A percentile compares a stretch with the other conserved stretches of the same genome.
These are phyloP conservation scores for Metarhizium robertsii DNA, from an alignment of 2,329 filamentous ascomycete genomes.

Conservation along the genomic window DNA sequence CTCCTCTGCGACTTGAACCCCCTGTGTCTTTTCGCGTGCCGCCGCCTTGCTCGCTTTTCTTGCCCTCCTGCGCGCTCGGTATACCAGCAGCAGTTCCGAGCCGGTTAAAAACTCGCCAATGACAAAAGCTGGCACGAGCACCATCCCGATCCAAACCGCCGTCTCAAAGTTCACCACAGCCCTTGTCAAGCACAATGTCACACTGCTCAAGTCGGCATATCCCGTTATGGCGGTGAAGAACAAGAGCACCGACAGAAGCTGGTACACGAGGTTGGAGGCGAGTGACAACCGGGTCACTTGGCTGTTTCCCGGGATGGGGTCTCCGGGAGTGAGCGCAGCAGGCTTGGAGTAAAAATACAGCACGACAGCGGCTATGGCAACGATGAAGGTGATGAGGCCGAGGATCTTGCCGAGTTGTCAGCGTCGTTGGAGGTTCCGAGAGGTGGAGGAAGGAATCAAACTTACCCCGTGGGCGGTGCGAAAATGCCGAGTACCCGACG, in stretches of 20 bases:
- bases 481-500: slow-evolving; percentile 15
- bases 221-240: slow-evolving; percentile 15
- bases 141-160: slow-evolving; percentile 15
- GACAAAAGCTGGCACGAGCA: slow-evolving; percentile 13
- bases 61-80: neutral
- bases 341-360: slow-evolving; percentile 17
- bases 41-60: neutral
- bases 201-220: slow-evolving; percentile 18
- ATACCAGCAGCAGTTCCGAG: slow-evolving; percentile 11
- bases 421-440: neutral
- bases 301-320: neutral
- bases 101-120: slow-evolving; percentile 13
- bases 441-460: neutral
- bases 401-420: slow-evolving; percentile 14
- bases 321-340: neutral
- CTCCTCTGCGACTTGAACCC: too few species aligned
- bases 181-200: slow-evolving; percentile 19
- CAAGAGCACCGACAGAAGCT: slow-evolving; percentile 16
- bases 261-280: slow-evolving; percentile 14
- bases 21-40: neutral
- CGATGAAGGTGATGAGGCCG: slow-evolving; percentile 16
- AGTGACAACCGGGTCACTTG: neutral
- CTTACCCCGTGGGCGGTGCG: slow-evolving; percentile 20
- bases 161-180: slow-evolving; percentile 16
- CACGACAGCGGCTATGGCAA: slow-evolving; percentile 14